Evolutionary conservation across 2,329 filamentous ascomycete genomes (phyloP), one percentile per base, ranked within the genome.

Genomic region (Clonostachys solani): DNA sequence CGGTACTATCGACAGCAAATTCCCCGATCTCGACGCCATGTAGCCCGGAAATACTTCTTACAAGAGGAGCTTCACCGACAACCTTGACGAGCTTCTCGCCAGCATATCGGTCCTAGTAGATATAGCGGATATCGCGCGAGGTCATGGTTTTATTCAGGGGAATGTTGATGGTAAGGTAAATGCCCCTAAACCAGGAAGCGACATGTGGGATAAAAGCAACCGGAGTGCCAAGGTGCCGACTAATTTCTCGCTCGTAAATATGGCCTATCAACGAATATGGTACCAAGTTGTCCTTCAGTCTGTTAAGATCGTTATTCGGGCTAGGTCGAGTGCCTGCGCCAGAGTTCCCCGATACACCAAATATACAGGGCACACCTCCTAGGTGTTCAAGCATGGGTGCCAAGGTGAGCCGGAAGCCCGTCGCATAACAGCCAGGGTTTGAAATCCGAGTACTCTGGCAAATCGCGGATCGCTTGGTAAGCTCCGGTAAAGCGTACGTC

Each of bases 51-150:
- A 96, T 96, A 56, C 83, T 75, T 72, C 91, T 95, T 48, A 97
- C 92, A 12, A 84, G 35, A 4, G 92, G 94, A 1, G 88, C 80
- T 66, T 97, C 92, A 46, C 92, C 92, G 5, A 89, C 81, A 17
- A 97, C 83, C 78, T 94, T 96, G 63, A 99, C 86, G 15, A 99
- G 83, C 71, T 91, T 92, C 78, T 97, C 94, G 44, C 92, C 92
- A 6, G 92, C 92, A 61, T 96, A 99, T 19, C 92, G 83, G 59
- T 97, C 92, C 69, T 97, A 92, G 76, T 95, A 99, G 49, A 97
- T 75, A 61, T 96, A 89, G 52, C 94, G 84, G 56, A 99, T 90
- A 63, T 97, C 92, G 45, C 94, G 86, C 40, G 89, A 92, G 4
- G 84, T 89, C 88, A 97, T 95, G 51, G 82, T 79, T 68, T 92